A percentile compares a stretch with the other conserved stretches of the same genome.
Evolutionary conservation across 169 alveolate species (phyloP).

Genomic region (Eimeria zaria): DNA sequence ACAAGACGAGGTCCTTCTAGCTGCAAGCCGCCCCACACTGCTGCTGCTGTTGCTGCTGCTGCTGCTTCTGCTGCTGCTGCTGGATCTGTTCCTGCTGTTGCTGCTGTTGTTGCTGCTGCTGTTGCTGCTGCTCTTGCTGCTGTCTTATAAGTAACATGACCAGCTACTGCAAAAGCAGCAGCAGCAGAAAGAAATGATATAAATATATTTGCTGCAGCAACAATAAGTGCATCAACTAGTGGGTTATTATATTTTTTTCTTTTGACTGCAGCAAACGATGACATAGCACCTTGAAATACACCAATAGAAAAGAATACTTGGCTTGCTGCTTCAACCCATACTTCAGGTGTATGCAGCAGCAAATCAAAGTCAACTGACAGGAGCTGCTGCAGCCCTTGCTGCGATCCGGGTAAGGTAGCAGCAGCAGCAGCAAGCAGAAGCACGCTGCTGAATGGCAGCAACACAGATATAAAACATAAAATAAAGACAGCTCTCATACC

Average conservation of each 20-base stretch:
- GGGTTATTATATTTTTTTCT: neutral
- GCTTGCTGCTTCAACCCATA: constrained; percentile 79
- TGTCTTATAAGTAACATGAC: neutral
- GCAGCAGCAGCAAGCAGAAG: constrained; percentile 12
- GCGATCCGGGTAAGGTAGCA: constrained; percentile 44
- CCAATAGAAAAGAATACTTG: constrained; percentile 77
- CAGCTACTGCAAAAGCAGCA: constrained; percentile 67
- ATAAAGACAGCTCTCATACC: neutral
- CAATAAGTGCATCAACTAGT: constrained; percentile 7
- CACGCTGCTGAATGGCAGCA: constrained; percentile 21
- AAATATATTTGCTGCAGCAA: constrained; percentile 10
- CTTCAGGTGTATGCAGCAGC: constrained; percentile 16
- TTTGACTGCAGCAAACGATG: constrained; percentile 65
- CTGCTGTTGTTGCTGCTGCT: constrained; percentile 32
- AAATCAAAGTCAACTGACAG: neutral
- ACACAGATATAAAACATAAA: constrained; percentile 4
- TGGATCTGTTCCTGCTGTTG: neutral
- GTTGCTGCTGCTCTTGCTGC: constrained; percentile 13
- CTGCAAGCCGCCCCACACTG: neutral
- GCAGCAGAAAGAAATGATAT: constrained; percentile 45
- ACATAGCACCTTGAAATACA: constrained; percentile 50
- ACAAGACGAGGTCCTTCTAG: constrained; percentile 65
- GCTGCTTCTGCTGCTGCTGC: constrained; percentile 3
- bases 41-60: constrained; percentile 28
- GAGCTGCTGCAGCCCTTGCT: constrained; percentile 12